These are phyloP conservation scores for Taxillus chinensis DNA, from an alignment of 164 flowering plant species.

Conservation along the genomic window DNA sequence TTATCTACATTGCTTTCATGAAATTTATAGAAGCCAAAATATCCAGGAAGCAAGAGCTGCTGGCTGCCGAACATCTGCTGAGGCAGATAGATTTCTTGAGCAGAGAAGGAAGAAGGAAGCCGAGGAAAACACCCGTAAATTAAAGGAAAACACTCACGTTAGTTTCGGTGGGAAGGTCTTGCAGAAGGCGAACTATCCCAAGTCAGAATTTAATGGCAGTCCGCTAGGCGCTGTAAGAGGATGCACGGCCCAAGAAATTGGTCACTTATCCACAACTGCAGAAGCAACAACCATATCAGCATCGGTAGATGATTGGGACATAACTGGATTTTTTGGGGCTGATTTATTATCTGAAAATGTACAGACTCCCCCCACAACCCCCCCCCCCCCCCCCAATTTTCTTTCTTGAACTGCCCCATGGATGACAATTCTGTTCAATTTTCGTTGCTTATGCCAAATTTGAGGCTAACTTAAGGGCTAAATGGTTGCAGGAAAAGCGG, in stretches of 20 bases:
- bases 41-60: constrained; percentile 77
- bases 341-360: constrained; percentile 31
- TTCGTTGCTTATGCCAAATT: too few relatives aligned
- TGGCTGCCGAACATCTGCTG: constrained; percentile 67
- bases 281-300: constrained; percentile 4
- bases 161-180: constrained; percentile 49
- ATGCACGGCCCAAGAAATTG: constrained; percentile 23
- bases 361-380: constrained; percentile 14
- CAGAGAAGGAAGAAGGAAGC: constrained; percentile 54
- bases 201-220: constrained; percentile 37
- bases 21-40: background rate
- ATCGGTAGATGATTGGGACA: constrained; percentile 12
- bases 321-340: constrained; percentile 14
- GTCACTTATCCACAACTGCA: constrained; percentile 21
- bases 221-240: constrained; percentile 26
- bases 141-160: constrained; percentile 15
- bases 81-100: constrained; percentile 59
- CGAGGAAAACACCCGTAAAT: constrained; percentile 45
- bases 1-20: too few relatives aligned
- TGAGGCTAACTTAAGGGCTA: too few relatives aligned
- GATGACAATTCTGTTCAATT: too few relatives aligned
- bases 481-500: constrained; percentile 1
- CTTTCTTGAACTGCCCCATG: too few relatives aligned
- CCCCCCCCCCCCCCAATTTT: too few relatives aligned
- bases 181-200: constrained; percentile 30